A percentile compares a stretch with the other conserved stretches of the same genome.
phyloP scores from a whole-genome alignment of 306 rosid species.

The Castanospermum australe region DNA sequence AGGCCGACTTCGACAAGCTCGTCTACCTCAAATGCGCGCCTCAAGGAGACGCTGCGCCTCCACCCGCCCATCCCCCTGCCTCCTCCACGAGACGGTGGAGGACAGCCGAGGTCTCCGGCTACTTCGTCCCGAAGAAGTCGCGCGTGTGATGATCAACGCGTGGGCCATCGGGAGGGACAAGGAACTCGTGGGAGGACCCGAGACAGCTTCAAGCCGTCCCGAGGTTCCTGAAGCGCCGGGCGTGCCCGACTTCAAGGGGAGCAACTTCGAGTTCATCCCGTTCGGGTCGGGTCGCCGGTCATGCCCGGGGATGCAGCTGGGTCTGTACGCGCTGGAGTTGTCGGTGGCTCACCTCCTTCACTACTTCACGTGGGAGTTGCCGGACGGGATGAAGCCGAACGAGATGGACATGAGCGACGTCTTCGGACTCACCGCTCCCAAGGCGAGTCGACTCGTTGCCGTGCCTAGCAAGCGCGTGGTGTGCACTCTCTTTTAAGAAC shows the following conservation, averaged over 20 bases:
- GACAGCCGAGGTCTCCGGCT: conserved; percentile 58
- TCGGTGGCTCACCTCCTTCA: conserved; percentile 77
- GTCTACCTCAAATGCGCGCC: conserved; percentile 47
- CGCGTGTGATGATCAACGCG: conserved; percentile 79
- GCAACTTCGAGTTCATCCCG: conserved; percentile 81
- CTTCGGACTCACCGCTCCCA: conserved; percentile 92
- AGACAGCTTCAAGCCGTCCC: conserved; percentile 49
- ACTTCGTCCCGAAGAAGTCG: conserved; percentile 56
- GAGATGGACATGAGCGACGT: conserved; percentile 79
- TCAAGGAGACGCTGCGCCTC: conserved; percentile 79
- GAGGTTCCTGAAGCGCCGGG: conserved; percentile 55
- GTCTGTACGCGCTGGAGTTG: conserved; percentile 70
- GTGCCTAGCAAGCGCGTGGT: conserved; percentile 65
- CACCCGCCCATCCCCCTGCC: conserved; percentile 94
- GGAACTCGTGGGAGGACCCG: conserved; percentile 56
- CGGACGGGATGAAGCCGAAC: conserved; percentile 75
- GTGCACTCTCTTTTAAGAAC: conserved; percentile 39
- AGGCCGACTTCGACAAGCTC: conserved; percentile 70
- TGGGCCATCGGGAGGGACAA: conserved; percentile 84
- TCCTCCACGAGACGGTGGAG: conserved; percentile 90
- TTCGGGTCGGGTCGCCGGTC: conserved; percentile 96
- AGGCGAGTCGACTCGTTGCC: conserved; percentile 75
- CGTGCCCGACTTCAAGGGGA: conserved; percentile 71
- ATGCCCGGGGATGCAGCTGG: conserved; percentile 92
- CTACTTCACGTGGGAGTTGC: conserved; percentile 82